Base-by-base conservation (phyloP, 208 protist species). In the Novymonas esmeraldas region DNA sequence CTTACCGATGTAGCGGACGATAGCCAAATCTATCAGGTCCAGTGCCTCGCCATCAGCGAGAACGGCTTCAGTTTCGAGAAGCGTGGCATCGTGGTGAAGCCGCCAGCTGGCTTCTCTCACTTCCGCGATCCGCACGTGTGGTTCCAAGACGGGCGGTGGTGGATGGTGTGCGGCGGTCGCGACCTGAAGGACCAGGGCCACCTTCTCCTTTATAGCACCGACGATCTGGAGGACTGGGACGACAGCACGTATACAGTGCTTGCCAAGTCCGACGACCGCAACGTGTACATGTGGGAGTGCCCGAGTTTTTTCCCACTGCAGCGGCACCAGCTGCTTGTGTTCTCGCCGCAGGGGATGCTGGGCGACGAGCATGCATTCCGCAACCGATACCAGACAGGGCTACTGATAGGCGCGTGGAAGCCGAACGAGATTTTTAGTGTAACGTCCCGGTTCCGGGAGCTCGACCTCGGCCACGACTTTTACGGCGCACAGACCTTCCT, bases 1-100 rank as follows among this genome's bases (percentile, higher is more conserved):
- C 66, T 89, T 0, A 71, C 63, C 29, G 76, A 89, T 22, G 50
- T 69, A 41, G 75, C 68, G 31, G 66, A 83, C 20, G 46, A 76
- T 28, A 68, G 46, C 13, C 78, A 89, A 38, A 82, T 89, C 16
- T 89, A 89, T 34, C 76, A 89, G 34, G 83, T 89, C 44, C 83
- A 89, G 49, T 89, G 83, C 48, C 70, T 89, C 18, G 83, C 83
- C n/a, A 78, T 89, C 16, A 89, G 83, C 38, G 83, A 89, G 33
- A 82, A 89, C 52, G 83, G 83, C 1, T 89, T 89, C 24, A 76
- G 51, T 36, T 89, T 89, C 61, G 79, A 89, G 44, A 89, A 89
- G 61, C 70, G 67, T 9, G 83, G 83, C 18, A 89, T 89, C 44
- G 78, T 89, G 29, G 83, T 89, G n/a, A 89, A 89, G 52, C 83